Evolutionary conservation across 345 rosid genomes (phyloP).

Genomic region (Bruguiera sexangula): DNA sequence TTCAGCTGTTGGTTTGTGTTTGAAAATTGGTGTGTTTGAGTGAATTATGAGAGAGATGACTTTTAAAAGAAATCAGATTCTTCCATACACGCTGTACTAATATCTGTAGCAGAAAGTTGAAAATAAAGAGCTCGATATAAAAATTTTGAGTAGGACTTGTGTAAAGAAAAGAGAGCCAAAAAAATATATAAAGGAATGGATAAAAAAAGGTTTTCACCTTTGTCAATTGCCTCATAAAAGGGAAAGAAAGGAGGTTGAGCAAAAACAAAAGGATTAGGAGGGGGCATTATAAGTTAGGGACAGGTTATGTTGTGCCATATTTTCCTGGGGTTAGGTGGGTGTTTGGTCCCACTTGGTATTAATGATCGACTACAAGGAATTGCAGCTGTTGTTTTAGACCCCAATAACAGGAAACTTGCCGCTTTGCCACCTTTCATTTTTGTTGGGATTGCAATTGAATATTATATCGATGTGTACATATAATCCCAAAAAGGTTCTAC

Average conservation of each 20-base stretch:
- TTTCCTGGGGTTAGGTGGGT: slow-evolving; percentile 32
- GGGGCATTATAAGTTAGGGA: background rate
- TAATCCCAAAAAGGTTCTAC: too few relatives aligned
- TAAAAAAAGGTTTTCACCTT: background rate
- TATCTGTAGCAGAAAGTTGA: slow-evolving; percentile 27
- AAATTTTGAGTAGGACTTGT: slow-evolving; percentile 14
- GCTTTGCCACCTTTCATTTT: background rate
- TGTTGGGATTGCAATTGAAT: background rate
- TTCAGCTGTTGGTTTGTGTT: slow-evolving; percentile 14
- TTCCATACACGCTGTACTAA: slow-evolving; percentile 21
- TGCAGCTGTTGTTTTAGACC: slow-evolving; percentile 22
- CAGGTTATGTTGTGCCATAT: slow-evolving; percentile 11
- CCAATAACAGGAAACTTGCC: slow-evolving; percentile 10
- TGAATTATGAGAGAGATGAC: slow-evolving; percentile 16
- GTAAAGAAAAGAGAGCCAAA: background rate
- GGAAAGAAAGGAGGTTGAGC: background rate
- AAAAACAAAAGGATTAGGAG: background rate
- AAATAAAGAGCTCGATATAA: slow-evolving; percentile 2
- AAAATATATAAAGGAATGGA: background rate
- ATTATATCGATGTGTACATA: background rate
- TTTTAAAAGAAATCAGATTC: slow-evolving; percentile 23
- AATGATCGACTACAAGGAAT: slow-evolving; percentile 31
- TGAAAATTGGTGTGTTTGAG: slow-evolving; percentile 3
- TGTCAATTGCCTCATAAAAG: slow-evolving; percentile 8
- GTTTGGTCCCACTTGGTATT: slow-evolving; percentile 35